These are phyloP conservation scores for Pistacia atlantica DNA, from an alignment of 345 rosid genomes.

Conservation along the genomic window DNA sequence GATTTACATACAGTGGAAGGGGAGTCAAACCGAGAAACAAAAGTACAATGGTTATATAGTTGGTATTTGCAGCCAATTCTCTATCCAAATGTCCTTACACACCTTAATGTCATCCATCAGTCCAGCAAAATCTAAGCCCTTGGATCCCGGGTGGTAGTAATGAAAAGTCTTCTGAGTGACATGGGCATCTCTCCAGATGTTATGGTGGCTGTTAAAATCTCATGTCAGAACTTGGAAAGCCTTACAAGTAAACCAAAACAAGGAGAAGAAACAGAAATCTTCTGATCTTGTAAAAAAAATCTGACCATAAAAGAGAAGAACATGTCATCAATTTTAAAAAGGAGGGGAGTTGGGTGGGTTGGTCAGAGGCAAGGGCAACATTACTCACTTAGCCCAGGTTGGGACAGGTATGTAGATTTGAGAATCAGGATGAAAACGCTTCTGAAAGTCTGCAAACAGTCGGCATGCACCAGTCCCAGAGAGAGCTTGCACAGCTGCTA, in stretches of 20 bases:
- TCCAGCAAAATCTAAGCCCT: slow-evolving; percentile 81
- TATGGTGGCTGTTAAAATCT: slow-evolving; percentile 77
- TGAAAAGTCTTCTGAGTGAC: slow-evolving; percentile 82
- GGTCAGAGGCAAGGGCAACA: not conserved
- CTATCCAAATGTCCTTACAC: not conserved
- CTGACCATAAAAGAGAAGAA: not conserved
- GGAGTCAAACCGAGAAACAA: not conserved
- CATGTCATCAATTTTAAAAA: not conserved
- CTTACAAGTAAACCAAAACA: not conserved
- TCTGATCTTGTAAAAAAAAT: not conserved
- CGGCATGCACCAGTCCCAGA: slow-evolving; percentile 99
- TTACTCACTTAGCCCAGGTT: slow-evolving; percentile 93
- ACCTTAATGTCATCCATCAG: slow-evolving; percentile 94
- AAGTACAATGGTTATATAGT: not conserved
- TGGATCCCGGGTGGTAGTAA: slow-evolving; percentile 86
- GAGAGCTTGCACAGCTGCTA: slow-evolving; percentile 88
- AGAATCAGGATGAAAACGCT: slow-evolving; percentile 80
- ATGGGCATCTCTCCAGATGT: slow-evolving; percentile 95
- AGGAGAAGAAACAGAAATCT: not conserved
- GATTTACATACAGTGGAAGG: not conserved
- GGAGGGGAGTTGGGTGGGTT: no score
- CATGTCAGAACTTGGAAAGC: slow-evolving; percentile 22
- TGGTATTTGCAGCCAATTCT: not conserved
- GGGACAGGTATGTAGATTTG: slow-evolving; percentile 92
- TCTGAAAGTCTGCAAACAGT: slow-evolving; percentile 95